A percentile compares a stretch with the other conserved stretches of the same genome.
Conservation (phyloP, 1,284 basidiomycete species). For the Cutaneotrichosporon cavernicola region DNA sequence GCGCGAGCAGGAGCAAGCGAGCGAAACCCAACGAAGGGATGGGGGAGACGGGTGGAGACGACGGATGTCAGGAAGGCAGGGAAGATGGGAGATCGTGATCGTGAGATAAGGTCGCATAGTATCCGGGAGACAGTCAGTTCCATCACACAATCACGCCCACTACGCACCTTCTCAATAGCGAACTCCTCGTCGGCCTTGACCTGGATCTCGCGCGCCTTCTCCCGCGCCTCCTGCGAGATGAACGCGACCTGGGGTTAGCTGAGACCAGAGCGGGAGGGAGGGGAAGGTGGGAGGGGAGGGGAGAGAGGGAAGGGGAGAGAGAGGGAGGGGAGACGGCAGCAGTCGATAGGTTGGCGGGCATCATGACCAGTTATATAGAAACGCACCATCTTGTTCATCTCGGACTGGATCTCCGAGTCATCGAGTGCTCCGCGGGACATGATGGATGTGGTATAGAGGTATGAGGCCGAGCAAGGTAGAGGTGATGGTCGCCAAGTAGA, state of each 20-base stretch:
- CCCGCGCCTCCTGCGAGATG: constrained; percentile 93
- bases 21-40: background rate
- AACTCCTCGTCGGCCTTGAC: constrained; percentile 98
- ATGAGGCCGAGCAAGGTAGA: background rate
- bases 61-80: background rate
- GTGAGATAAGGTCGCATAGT: background rate
- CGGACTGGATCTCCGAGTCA: constrained; percentile 81
- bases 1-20: background rate
- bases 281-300: background rate
- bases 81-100: background rate
- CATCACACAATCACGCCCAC: background rate
- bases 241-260: constrained; percentile 70
- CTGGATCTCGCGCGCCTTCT: constrained; percentile 93
- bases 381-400: constrained; percentile 98
- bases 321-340: background rate
- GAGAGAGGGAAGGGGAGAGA: background rate
- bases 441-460: constrained; percentile 21
- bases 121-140: background rate
- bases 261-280: too few relatives aligned
- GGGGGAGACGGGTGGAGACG: background rate
- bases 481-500: background rate
- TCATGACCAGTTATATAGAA: background rate
- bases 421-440: constrained; percentile 66
- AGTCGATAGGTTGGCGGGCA: background rate
- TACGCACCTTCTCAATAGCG: constrained; percentile 84